Base-by-base conservation (phyloP, 352 stramenopile genomes). In the Globisporangium carolinianum region DNA sequence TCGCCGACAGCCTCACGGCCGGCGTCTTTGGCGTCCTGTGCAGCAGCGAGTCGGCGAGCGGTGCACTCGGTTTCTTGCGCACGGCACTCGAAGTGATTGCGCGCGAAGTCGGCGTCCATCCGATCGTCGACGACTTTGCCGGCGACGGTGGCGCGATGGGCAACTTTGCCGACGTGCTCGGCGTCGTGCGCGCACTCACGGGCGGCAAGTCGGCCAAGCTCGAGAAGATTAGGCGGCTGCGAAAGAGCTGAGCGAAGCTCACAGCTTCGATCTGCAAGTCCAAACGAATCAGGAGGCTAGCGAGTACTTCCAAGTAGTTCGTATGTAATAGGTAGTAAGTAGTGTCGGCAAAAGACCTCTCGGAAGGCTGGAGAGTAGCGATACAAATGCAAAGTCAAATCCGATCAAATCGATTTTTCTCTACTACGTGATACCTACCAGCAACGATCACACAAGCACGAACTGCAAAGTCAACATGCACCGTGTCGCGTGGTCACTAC, bases 1-100 rank as follows among this genome's bases (percentile, higher is more conserved):
- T 94, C 6, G 60, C 71, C 2, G 84, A 95, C 68, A 94, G 82
- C 53, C 81, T 95, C 61, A 88, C 83, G 4, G 82, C 79, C 6
- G 82, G 84, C 11, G 78, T 93, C 35, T 80, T 95, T 9, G 83
- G 80, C 11, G 50, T 89, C 0, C 58, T 91, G 24, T 87, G 81
- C 59, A 76, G 87, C 37, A 75, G 75, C 17, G 78, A 90, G 57
- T 76, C 72, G 5, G 61, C 65, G 0, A 57, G 65, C 37, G 70
- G 79, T 32, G 79, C 84, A 10, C 51, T 86, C 43, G 71, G 73
- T 10, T 87, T 77, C 48, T 63, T 90, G 18, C 75, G 80, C 3
- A 86, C 76, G 37, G 81, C 83, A 17, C 71, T 94, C 11, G 83
- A 94, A 45, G 76, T 91, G 18, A 82, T 95, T 56, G 77, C 64